Evolutionary conservation across 352 stramenopile genomes (phyloP), one percentile per base, ranked within the genome.

Genomic region (Sclerospora graminicola): DNA sequence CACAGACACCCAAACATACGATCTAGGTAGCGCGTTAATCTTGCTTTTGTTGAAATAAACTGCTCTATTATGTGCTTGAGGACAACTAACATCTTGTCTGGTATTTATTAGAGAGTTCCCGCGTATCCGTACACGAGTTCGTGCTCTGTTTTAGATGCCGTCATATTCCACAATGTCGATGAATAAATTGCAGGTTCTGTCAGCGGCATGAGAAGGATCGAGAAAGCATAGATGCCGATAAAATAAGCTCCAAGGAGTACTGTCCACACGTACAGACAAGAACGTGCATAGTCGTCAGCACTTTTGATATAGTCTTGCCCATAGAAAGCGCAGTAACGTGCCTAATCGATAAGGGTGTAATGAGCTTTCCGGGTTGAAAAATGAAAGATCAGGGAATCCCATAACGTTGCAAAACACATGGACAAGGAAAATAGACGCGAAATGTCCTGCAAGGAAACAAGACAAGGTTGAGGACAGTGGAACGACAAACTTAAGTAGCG

Each of bases 401-500:
- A 97, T 95, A 45, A 91, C 67, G 55, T 98, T 98, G 79, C 93
- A 98, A 50, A 96, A 96, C 13, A 92, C 65, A 62, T 98, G 94
- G 29, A 89, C 77, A 5, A 93, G 43, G 39, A 94, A 85, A 37
- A 96, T 90, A 15, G 83, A 85, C 8, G 72, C 51, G 41, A 98
- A 84, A 45, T 91, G 79, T 23, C 81, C 81, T 93, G 36, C 14
- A 45, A 34, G 24, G 48, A 29, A 9, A 33, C 14, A 28, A 45
- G 5, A 21, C 45, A 21, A 13, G 10, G 8, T 48, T 11, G 51
- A 26, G 33, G 37, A 6, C 45, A 15, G 15, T 10, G 4, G 4
- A 13, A 34, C 27, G 43, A 45, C 5, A 15, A 20, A 32, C 1
- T 16, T 26, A 11, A 18, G 10, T 24, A 39, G 18, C 9, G 31